Evolutionary conservation across 2,329 filamentous ascomycete species (phyloP), one percentile per base, ranked within the genome.

Genomic region (Monosporascus sp.): DNA sequence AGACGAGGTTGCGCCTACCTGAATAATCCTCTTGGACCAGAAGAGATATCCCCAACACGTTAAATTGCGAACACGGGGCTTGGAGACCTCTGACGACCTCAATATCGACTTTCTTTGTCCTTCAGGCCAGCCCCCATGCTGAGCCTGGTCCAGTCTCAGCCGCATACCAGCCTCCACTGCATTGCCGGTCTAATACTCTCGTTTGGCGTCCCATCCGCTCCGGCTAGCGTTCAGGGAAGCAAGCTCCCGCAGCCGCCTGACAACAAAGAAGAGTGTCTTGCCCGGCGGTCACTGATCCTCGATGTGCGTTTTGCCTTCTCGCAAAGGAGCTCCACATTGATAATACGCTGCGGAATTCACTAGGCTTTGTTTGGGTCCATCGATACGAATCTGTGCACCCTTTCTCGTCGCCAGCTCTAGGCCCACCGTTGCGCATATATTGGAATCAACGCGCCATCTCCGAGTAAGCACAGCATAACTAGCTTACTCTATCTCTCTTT

Each of bases 41-140:
- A 49, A 17, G 48, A 50, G 17, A 52, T 49, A 47, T 56, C 48
- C 41, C 57, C 54, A 55, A 54, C 56, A 60, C 58, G 62, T 56
- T 61, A 61, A 60, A 59, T 58, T 56, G 53, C 53, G 55, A 58
- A 59, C 54, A 58, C 50, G 49, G 53, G 52, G 44, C 54, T 53
- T 50, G 53, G 53, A 59, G 55, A 55, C 20, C 52, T 61, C 60
- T 64, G 52, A 63, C 59, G 53, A 59, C 56, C 53, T 57, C 55
- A 56, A 63, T 60, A 63, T 65, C 62, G 52, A 56, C 52, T 60
- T 62, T 66, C 64, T 68, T 68, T 68, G 65, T 68, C 60, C 55
- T 53, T 54, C 45, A 53, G 48, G 49, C 55, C 43, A 24, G 43
- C 55, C 59, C 50, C 60, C 58, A 54, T 60, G 53, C 52, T 62